A percentile compares a stretch with the other conserved stretches of the same genome.
Evolutionary conservation across 2,329 filamentous ascomycete genomes (phyloP).

Genomic region (Penicillium polonicum): DNA sequence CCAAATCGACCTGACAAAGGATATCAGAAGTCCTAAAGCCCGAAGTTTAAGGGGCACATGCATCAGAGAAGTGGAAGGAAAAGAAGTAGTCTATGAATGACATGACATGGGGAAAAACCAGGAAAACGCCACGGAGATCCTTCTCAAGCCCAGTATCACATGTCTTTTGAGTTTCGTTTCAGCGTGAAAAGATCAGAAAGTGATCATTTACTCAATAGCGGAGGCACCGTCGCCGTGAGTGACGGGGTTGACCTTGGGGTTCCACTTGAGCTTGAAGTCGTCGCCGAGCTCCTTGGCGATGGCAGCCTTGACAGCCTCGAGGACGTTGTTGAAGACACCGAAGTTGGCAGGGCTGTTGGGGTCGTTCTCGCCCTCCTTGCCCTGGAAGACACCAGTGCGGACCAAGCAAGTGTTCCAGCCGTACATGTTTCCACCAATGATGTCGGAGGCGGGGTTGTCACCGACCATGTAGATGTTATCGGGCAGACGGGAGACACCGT

Average conservation of each 20-base stretch:
- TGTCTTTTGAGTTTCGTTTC: slow-evolving; percentile 17
- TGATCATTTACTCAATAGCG: slow-evolving; percentile 52
- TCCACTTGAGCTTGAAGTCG: slow-evolving; percentile 72
- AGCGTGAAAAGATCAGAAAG: slow-evolving; percentile 10
- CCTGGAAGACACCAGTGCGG: slow-evolving; percentile 75
- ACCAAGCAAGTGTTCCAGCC: slow-evolving; percentile 80
- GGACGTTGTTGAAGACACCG: slow-evolving; percentile 71
- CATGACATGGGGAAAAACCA: neutral
- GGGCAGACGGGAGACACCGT: slow-evolving; percentile 68
- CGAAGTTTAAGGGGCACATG: slow-evolving; percentile 2
- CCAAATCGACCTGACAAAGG: slow-evolving; percentile 11
- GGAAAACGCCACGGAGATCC: slow-evolving; percentile 9
- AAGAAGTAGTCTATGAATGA: slow-evolving; percentile 13
- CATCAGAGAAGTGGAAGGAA: neutral
- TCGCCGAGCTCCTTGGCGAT: slow-evolving; percentile 68
- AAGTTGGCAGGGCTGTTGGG: slow-evolving; percentile 74
- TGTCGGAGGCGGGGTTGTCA: slow-evolving; percentile 72
- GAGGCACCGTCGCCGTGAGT: slow-evolving; percentile 54
- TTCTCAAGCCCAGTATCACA: slow-evolving; percentile 5
- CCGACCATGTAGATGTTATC: slow-evolving; percentile 74
- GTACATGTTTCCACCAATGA: slow-evolving; percentile 76
- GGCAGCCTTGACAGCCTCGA: slow-evolving; percentile 68
- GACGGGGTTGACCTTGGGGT: slow-evolving; percentile 69
- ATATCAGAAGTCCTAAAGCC: slow-evolving; percentile 18
- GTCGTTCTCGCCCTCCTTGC: slow-evolving; percentile 64